Evolutionary conservation across 1,139 yeast species (phyloP), one percentile per base, ranked within the genome.

Genomic region (Scheffersomyces cryptocercus): DNA sequence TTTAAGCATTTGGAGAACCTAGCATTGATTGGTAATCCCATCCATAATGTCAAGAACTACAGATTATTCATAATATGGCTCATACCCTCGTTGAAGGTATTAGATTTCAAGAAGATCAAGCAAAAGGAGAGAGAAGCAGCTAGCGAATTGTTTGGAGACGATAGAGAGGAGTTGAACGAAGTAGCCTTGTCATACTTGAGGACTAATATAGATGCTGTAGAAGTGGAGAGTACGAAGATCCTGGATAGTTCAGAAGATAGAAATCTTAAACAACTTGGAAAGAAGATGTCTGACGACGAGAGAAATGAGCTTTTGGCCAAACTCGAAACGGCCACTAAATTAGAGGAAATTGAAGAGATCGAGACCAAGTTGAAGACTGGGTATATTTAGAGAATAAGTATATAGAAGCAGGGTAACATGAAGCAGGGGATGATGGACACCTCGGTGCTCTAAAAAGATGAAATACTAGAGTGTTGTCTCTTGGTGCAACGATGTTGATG

Each of bases 321-420:
- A 46, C 67, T 90, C 44, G 75, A 75, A 42, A 67, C 65, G 30
- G 95, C 97, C 1, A 73, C 81, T 4, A 82, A 84, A 42, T 61
- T 90, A 47, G 86, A 77, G 11, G 97, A 90, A 52, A 85, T 90
- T 11, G 88, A 85, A 50, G 67, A 81, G 41, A 78, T 90, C 28
- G 96, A 88, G 59, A 67, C 68, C 29, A 70, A 76, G 2, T 61
- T 80, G 42, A 63, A 68, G 41, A 66, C 61, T 36, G 79, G 78
- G 26, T 20, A 20, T 20, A 6, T 20, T 3, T 20, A 20, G 26
- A 8, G 8, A 20, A 8, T 2, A 9, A 20, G 26, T 20, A 2
- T 5, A 6, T 20, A 20, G 8, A 20, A n/a, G 20, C 20, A 16
- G 20, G 20, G 26, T 16, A 16, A 6, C 8, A 20, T 20, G 8